Conservation (phyloP, 257 asterid species). For the Solanum clarkiae region DNA sequence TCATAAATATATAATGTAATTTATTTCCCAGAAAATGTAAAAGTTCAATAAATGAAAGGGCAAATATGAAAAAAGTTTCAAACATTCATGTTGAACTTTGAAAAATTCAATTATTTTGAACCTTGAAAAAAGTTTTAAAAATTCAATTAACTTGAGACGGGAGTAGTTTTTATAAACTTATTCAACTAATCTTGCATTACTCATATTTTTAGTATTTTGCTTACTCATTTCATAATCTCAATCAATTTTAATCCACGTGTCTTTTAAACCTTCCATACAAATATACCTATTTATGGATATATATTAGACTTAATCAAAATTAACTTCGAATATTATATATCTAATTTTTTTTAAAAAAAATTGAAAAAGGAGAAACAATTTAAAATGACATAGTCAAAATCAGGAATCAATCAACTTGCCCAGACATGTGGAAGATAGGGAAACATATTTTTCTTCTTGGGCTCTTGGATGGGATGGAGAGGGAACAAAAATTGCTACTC, state of each 20-base stretch:
- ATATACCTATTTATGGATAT: too few relatives aligned
- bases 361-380: not conserved
- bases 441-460: not conserved
- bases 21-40: too few relatives aligned
- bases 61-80: too few relatives aligned
- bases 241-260: too few relatives aligned
- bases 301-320: not conserved
- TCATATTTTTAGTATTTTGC: not conserved
- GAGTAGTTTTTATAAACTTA: too few relatives aligned
- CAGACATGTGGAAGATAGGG: not conserved
- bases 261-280: not conserved
- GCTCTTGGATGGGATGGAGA: not conserved
- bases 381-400: not conserved
- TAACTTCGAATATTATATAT: not conserved
- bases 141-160: too few relatives aligned
- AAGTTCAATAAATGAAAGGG: too few relatives aligned
- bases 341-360: not conserved
- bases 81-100: too few relatives aligned
- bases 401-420: not conserved
- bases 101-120: too few relatives aligned
- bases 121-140: too few relatives aligned
- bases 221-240: not conserved
- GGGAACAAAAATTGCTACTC: not conserved
- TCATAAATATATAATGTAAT: too few relatives aligned
- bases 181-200: not conserved